Percentiles rank a stretch among this genome's conserved stretches.
Evolutionary conservation across 352 stramenopile genomes (phyloP).

Genomic region (Globisporangium yorkense): DNA sequence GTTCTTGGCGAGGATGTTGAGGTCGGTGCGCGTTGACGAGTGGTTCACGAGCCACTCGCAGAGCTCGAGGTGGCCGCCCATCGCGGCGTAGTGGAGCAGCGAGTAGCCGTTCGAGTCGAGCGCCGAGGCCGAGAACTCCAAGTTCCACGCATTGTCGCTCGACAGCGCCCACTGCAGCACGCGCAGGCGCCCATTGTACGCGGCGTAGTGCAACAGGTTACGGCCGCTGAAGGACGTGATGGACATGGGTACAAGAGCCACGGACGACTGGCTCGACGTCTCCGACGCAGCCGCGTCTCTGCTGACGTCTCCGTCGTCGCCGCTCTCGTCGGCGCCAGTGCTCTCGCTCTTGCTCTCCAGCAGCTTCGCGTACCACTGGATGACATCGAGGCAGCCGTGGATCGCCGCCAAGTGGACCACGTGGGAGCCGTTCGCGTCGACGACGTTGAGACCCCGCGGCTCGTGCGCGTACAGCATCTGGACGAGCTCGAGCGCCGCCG

Average conservation of each 20-base stretch:
- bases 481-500: constrained; percentile 29
- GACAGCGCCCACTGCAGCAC: constrained; percentile 48
- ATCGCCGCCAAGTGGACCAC: constrained; percentile 63
- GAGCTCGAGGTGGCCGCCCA: constrained; percentile 45
- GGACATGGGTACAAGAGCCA: constrained; percentile 19
- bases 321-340: too few relatives aligned
- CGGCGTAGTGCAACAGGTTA: constrained; percentile 64
- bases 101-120: constrained; percentile 57
- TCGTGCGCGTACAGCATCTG: constrained; percentile 52
- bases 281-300: neutral
- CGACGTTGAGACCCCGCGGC: constrained; percentile 26
- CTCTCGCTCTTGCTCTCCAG: neutral
- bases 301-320: too few relatives aligned
- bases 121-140: constrained; percentile 24
- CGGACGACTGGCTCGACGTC: neutral
- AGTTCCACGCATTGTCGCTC: constrained; percentile 16
- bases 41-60: constrained; percentile 60
- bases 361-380: constrained; percentile 44
- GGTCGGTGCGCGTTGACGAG: constrained; percentile 24
- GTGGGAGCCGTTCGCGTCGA: constrained; percentile 57
- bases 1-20: constrained; percentile 41
- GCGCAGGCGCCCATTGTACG: constrained; percentile 47
- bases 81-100: constrained; percentile 59
- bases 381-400: constrained; percentile 49
- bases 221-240: constrained; percentile 57